Percentiles rank a stretch among this genome's conserved stretches.
These are phyloP conservation scores for Jackrogersella multiformis DNA, from an alignment of 495 filamentous ascomycete species.

Conservation along the genomic window DNA sequence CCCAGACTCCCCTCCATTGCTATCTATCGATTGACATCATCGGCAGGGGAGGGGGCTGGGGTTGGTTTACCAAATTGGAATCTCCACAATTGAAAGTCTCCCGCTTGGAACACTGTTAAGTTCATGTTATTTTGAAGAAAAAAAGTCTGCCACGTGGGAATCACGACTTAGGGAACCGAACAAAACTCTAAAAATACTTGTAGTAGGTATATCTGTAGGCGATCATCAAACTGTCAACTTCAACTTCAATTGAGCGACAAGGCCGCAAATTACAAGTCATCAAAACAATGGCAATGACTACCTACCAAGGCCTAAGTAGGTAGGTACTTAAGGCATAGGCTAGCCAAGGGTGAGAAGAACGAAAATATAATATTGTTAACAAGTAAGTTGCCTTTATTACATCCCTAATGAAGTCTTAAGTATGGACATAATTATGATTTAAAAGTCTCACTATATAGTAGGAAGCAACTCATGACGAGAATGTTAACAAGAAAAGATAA, in stretches of 20 bases:
- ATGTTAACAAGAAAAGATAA: neutral
- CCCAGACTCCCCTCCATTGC: slow-evolving; percentile 4
- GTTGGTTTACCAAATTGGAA: slow-evolving; percentile 4
- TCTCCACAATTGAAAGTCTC: slow-evolving; percentile 24
- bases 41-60: slow-evolving; percentile 14
- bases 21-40: slow-evolving; percentile 28
- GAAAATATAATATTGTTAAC: too few relatives aligned
- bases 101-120: neutral
- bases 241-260: neutral
- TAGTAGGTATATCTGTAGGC: neutral
- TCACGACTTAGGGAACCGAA: slow-evolving; percentile 14
- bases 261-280: slow-evolving; percentile 13
- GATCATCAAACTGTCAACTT: slow-evolving; percentile 7
- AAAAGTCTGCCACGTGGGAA: slow-evolving; percentile 28
- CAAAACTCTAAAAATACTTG: neutral
- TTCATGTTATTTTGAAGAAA: slow-evolving; percentile 21
- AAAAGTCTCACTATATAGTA: too few relatives aligned
- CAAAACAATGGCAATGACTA: neutral
- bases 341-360: too few relatives aligned
- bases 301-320: too few relatives aligned
- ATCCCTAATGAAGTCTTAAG: too few relatives aligned
- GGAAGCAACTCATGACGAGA: neutral
- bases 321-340: too few relatives aligned
- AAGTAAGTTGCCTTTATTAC: neutral
- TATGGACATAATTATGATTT: too few relatives aligned